A percentile compares a stretch with the other conserved stretches of the same genome.
Conservation (phyloP, 1,139 yeast species). For the Kodamaea plutei region DNA sequence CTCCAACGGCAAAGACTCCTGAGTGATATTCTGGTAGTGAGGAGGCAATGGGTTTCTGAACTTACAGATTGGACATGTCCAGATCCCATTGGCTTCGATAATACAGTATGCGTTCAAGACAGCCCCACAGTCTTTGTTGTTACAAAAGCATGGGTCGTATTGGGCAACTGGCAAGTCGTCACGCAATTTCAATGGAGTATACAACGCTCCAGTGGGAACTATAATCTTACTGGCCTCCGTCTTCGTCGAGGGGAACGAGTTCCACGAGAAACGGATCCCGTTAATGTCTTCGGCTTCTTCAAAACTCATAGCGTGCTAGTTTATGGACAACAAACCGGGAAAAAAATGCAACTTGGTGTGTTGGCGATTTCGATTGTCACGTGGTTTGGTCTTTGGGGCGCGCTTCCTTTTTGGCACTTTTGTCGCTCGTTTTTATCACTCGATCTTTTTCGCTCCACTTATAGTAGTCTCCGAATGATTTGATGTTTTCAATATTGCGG, state of each 20-base stretch:
- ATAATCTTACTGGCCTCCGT: constrained; percentile 89
- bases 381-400: no score
- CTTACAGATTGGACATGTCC: constrained; percentile 90
- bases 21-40: constrained; percentile 81
- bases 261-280: constrained; percentile 51
- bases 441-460: no score
- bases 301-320: constrained; percentile 32
- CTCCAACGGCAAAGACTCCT: constrained; percentile 84
- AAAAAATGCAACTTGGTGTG: constrained; percentile 1
- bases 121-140: constrained; percentile 75
- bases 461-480: no score
- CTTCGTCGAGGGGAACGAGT: constrained; percentile 72
- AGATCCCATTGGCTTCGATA: constrained; percentile 76
- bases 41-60: constrained; percentile 84
- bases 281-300: constrained; percentile 50
- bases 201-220: constrained; percentile 90
- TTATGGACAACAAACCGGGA: constrained; percentile 9
- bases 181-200: constrained; percentile 83
- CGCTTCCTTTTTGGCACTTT: no score
- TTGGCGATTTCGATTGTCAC: constrained; percentile 3
- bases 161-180: constrained; percentile 77
- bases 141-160: constrained; percentile 88
- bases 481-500: no score
- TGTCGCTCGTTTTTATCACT: no score
- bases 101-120: constrained; percentile 85